Evolutionary conservation across 106 monocot genomes (phyloP).

Genomic region (Triglochin maritima): DNA sequence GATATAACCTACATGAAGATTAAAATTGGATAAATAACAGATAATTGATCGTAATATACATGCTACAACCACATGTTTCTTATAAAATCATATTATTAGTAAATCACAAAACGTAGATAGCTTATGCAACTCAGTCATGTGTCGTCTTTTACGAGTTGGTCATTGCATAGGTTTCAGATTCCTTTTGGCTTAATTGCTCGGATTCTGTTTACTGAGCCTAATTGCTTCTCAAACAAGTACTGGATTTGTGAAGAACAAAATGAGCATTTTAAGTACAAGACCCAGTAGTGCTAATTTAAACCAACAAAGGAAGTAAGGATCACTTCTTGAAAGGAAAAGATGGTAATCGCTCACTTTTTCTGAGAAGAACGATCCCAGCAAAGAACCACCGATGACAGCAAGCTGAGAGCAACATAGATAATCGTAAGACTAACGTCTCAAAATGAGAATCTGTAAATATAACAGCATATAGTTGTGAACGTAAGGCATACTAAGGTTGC

Average conservation of each 20-base stretch:
- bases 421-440: neutral
- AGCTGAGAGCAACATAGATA: conserved; percentile 33
- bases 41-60: no score
- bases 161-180: no score
- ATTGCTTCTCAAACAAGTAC: no score
- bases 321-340: neutral
- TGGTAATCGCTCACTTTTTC: conserved; percentile 50
- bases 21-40: neutral
- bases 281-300: neutral
- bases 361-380: conserved; percentile 72
- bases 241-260: neutral
- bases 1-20: conserved; percentile 48
- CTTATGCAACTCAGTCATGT: no score
- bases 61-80: no score
- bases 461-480: neutral
- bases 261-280: neutral
- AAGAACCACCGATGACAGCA: conserved; percentile 90
- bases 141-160: no score
- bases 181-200: no score
- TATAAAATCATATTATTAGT: no score
- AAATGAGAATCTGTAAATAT: neutral
- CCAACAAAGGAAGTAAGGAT: neutral
- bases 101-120: no score
- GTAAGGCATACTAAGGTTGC: conserved; percentile 62
- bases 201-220: no score